Percentiles rank a stretch among this genome's conserved stretches.
Conservation (phyloP, 1,284 basidiomycete species). For the Pterulicium gracile region DNA sequence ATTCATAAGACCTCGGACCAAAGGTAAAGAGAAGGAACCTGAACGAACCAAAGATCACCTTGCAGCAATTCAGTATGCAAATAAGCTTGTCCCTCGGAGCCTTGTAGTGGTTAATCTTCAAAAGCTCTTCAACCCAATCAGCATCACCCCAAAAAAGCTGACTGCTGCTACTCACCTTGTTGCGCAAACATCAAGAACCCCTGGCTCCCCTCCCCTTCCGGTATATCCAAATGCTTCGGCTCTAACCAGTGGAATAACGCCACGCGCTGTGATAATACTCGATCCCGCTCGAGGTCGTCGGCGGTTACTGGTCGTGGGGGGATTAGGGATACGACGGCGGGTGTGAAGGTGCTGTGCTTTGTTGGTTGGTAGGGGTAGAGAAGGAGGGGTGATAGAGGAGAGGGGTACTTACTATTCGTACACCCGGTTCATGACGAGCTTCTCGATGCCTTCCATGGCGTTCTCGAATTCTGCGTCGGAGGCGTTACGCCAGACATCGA, state of each 20-base stretch:
- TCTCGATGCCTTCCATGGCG: slow-evolving; percentile 98
- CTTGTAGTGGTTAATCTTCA: slow-evolving; percentile 98
- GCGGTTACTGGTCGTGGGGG: slow-evolving; percentile 78
- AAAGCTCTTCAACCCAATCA: slow-evolving; percentile 47
- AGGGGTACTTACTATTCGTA: slow-evolving; percentile 74
- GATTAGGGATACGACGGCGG: slow-evolving; percentile 52
- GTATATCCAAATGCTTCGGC: slow-evolving; percentile 84
- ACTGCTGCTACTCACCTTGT: slow-evolving; percentile 49
- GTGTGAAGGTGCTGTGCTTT: slow-evolving; percentile 75
- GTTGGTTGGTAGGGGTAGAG: slow-evolving; percentile 1
- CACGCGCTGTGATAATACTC: slow-evolving; percentile 86
- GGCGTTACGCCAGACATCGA: slow-evolving; percentile 73
- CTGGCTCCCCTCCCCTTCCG: slow-evolving; percentile 51
- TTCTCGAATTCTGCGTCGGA: slow-evolving; percentile 88
- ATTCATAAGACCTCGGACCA: slow-evolving; percentile 7
- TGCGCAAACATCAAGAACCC: slow-evolving; percentile 93
- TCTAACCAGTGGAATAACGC: slow-evolving; percentile 85
- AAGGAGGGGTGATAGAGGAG: slow-evolving; percentile 5
- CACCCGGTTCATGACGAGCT: slow-evolving; percentile 96
- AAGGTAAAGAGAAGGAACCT: slow-evolving; percentile 8
- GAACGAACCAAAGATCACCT: slow-evolving; percentile 91
- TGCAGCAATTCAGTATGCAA: slow-evolving; percentile 96
- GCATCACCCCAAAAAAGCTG: background rate
- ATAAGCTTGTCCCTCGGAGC: slow-evolving; percentile 97
- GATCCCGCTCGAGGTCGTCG: slow-evolving; percentile 93